Evolutionary conservation across 2,329 filamentous ascomycete species (phyloP).

Genomic region (Zasmidium angulare): DNA sequence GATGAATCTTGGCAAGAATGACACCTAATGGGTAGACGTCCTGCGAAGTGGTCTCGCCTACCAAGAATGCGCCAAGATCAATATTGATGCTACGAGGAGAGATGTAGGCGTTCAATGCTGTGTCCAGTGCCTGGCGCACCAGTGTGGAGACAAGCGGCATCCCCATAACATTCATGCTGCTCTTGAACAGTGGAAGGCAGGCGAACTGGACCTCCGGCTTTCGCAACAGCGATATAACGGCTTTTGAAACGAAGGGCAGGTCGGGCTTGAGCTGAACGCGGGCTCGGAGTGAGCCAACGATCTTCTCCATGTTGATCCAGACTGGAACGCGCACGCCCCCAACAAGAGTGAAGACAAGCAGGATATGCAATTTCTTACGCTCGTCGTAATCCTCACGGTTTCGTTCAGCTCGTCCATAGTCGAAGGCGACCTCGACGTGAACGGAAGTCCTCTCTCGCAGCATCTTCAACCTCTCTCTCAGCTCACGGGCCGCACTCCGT

Average conservation of each 20-base stretch:
- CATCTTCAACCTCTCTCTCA: slow-evolving; percentile 1
- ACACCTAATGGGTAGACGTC: not conserved
- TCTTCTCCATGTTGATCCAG: slow-evolving; percentile 2
- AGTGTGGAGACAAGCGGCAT: not conserved
- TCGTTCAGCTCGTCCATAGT: not conserved
- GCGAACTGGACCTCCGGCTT: not conserved
- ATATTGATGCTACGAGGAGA: slow-evolving; percentile 1
- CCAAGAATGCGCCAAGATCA: not conserved
- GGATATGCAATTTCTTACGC: not conserved
- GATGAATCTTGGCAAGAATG: not conserved
- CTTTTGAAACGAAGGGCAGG: not conserved
- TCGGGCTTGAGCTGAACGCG: not conserved
- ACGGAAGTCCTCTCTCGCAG: slow-evolving; percentile 3
- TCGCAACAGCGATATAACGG: not conserved
- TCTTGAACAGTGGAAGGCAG: not conserved
- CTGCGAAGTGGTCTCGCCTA: not conserved
- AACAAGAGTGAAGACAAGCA: not conserved
- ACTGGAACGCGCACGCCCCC: not conserved
- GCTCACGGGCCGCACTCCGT: not conserved
- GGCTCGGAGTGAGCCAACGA: not conserved
- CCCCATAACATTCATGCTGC: slow-evolving; percentile 2
- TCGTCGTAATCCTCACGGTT: not conserved
- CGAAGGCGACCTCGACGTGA: slow-evolving; percentile 1
- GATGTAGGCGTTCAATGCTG: not conserved
- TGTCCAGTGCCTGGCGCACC: not conserved